These are phyloP conservation scores for Boletus vinaceobasis DNA, from an alignment of 768 basidiomycete genomes.

Conservation along the genomic window DNA sequence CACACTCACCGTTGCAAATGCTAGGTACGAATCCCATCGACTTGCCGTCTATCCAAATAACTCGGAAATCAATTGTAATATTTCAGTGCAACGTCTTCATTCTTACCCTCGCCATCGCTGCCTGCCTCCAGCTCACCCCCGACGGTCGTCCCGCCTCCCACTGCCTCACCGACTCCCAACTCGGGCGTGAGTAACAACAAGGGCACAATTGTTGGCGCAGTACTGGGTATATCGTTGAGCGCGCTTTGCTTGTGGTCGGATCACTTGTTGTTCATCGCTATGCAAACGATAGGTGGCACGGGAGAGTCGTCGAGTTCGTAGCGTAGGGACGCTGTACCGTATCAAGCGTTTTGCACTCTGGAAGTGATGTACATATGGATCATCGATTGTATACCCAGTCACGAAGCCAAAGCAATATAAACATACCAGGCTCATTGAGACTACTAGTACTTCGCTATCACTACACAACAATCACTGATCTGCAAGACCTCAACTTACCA, in stretches of 20 bases:
- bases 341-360: background rate
- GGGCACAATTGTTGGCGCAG: slow-evolving; percentile 14
- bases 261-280: slow-evolving; percentile 8
- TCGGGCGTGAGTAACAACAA: background rate
- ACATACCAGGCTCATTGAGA: slow-evolving; percentile 6
- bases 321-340: background rate
- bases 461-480: background rate
- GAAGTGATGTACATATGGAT: background rate
- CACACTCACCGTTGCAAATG: slow-evolving; percentile 35
- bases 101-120: slow-evolving; percentile 23
- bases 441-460: background rate
- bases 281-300: background rate
- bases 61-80: background rate
- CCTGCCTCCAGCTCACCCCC: slow-evolving; percentile 25
- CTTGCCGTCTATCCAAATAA: background rate
- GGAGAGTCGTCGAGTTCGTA: background rate
- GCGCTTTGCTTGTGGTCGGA: slow-evolving; percentile 8
- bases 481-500: slow-evolving; percentile 6
- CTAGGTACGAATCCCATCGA: slow-evolving; percentile 28
- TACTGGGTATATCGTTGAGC: slow-evolving; percentile 13
- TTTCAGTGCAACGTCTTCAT: slow-evolving; percentile 26
- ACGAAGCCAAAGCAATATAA: slow-evolving; percentile 20
- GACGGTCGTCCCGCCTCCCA: background rate
- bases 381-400: too few species aligned
- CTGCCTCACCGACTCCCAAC: slow-evolving; percentile 5